Percentiles rank a stretch among this genome's conserved stretches.
phyloP scores from a whole-genome alignment of 2,329 filamentous ascomycete genomes.

The Pezicula radicicola region DNA sequence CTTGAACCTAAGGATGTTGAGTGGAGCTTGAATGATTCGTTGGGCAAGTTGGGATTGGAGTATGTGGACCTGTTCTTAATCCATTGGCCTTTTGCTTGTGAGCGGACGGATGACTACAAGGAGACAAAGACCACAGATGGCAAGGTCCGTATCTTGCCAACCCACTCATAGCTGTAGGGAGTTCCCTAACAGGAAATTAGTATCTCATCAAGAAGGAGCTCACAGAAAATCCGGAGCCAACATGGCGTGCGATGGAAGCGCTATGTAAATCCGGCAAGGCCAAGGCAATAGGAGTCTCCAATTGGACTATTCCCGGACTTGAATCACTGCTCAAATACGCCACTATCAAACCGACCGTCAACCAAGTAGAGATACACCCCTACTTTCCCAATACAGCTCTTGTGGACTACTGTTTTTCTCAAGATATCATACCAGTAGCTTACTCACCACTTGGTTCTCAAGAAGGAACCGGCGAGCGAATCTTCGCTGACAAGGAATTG shows the following conservation, averaged over 20 bases:
- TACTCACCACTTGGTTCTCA: constrained; percentile 67
- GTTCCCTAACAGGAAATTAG: constrained; percentile 23
- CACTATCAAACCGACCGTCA: constrained; percentile 45
- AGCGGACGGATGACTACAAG: constrained; percentile 72
- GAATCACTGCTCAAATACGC: constrained; percentile 47
- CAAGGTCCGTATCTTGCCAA: constrained; percentile 34
- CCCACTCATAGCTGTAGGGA: not conserved
- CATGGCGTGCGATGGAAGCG: constrained; percentile 74
- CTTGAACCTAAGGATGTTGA: constrained; percentile 59
- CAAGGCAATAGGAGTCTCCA: constrained; percentile 55
- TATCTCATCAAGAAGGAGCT: constrained; percentile 60
- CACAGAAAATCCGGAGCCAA: constrained; percentile 59
- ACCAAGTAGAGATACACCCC: constrained; percentile 68
- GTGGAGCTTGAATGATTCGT: constrained; percentile 66
- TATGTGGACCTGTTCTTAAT: constrained; percentile 80
- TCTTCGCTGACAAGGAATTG: constrained; percentile 54
- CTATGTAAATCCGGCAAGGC: constrained; percentile 57
- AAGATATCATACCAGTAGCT: constrained; percentile 71
- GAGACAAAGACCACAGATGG: constrained; percentile 45
- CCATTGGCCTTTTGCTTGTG: constrained; percentile 77
- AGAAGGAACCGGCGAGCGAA: constrained; percentile 61
- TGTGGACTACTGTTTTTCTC: constrained; percentile 62
- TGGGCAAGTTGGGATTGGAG: constrained; percentile 70
- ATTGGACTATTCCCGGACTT: constrained; percentile 52
- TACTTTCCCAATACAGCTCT: constrained; percentile 70